Conservation (phyloP, 2,329 filamentous ascomycete genomes). For the Ceratocystis variospora region DNA sequence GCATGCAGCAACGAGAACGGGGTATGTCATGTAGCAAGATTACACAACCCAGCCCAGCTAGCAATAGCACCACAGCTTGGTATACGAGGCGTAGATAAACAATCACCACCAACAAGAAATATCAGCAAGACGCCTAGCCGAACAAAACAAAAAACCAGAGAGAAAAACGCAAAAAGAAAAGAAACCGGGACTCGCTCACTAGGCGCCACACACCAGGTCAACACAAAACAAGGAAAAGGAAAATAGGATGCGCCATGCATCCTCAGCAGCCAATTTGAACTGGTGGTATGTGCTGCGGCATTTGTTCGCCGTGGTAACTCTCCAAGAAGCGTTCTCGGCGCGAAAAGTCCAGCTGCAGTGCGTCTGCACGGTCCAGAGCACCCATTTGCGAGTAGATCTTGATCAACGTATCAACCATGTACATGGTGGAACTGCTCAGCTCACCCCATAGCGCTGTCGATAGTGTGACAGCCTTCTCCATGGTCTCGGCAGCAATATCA, state of each 20-base stretch:
- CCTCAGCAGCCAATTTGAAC: conserved; percentile 13
- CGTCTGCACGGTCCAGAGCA: conserved; percentile 9
- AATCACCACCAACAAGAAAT: background rate
- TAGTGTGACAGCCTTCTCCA: conserved; percentile 16
- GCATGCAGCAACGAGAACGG: too few relatives aligned
- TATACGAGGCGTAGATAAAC: background rate
- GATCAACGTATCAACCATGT: conserved; percentile 17
- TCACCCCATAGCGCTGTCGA: conserved; percentile 16
- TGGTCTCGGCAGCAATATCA: conserved; percentile 12
- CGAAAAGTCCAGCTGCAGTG: conserved; percentile 5
- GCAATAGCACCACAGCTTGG: background rate
- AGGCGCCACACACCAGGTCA: background rate
- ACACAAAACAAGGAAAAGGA: background rate
- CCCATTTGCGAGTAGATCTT: conserved; percentile 18
- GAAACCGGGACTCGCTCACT: background rate
- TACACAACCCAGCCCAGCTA: too few relatives aligned
- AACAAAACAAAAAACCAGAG: too few relatives aligned
- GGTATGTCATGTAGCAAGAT: too few relatives aligned
- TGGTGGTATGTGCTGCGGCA: conserved; percentile 15
- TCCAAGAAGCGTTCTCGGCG: conserved; percentile 16
- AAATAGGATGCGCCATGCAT: background rate
- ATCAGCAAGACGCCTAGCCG: background rate
- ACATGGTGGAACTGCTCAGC: conserved; percentile 17
- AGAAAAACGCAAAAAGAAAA: conserved; percentile 6
- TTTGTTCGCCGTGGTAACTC: conserved; percentile 10